These are phyloP conservation scores for Cryphonectria parasitica DNA, from an alignment of 2,329 filamentous ascomycete genomes.

Conservation along the genomic window DNA sequence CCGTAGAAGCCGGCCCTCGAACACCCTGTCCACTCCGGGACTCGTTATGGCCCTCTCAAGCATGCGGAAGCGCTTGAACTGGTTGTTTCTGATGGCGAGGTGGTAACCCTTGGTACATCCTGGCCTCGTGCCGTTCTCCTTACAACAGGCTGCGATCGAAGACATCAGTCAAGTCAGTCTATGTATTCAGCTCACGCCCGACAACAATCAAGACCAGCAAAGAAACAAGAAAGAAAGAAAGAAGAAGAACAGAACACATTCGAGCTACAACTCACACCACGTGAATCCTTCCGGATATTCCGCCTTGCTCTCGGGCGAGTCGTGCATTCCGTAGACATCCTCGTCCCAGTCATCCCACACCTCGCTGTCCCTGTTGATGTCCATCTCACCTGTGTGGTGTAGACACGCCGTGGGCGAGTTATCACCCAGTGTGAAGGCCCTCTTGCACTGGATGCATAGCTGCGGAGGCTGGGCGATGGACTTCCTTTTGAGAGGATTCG, in stretches of 20 bases:
- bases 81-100: slow-evolving; percentile 21
- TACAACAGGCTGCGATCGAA: slow-evolving; percentile 20
- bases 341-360: slow-evolving; percentile 18
- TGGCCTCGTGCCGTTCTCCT: slow-evolving; percentile 11
- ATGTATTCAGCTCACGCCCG: neutral
- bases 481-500: slow-evolving; percentile 19
- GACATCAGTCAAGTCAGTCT: neutral
- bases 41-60: neutral
- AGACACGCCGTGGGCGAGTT: slow-evolving; percentile 23
- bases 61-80: slow-evolving; percentile 12
- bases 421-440: slow-evolving; percentile 11
- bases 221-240: too few relatives aligned
- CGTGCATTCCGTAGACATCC: neutral
- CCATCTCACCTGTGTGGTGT: slow-evolving; percentile 19
- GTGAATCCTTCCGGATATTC: slow-evolving; percentile 18
- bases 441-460: slow-evolving; percentile 24
- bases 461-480: slow-evolving; percentile 13
- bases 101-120: slow-evolving; percentile 23
- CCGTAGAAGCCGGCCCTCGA: slow-evolving; percentile 23
- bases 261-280: slow-evolving; percentile 20
- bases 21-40: slow-evolving; percentile 14
- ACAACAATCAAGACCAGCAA: too few relatives aligned
- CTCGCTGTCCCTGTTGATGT: neutral
- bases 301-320: slow-evolving; percentile 16
- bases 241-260: neutral